phyloP scores from a whole-genome alignment of 73 alveolate genomes.

The Tetrahymena malaccensis region DNA sequence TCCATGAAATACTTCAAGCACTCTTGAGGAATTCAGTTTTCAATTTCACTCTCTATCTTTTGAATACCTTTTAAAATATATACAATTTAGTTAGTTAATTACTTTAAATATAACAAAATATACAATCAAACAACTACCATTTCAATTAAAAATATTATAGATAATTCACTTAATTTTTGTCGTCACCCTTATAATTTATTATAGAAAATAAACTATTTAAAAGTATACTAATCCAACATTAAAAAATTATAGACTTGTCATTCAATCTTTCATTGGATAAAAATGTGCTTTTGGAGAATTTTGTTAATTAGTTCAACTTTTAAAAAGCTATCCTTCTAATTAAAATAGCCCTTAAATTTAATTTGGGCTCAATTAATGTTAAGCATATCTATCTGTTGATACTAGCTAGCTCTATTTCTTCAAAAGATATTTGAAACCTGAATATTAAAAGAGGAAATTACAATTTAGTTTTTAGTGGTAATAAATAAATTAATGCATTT shows the following conservation, averaged over 20 bases:
- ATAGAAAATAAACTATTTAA: neutral
- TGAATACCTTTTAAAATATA: neutral
- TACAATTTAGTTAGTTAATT: neutral
- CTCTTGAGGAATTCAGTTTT: neutral
- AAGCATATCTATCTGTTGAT: neutral
- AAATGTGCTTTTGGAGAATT: no score
- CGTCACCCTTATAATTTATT: neutral
- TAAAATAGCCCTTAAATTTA: neutral
- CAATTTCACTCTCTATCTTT: neutral
- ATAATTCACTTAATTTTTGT: neutral
- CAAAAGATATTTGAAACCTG: neutral
- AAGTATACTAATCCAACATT: neutral
- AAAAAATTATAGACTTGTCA: no score
- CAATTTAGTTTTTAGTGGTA: no score
- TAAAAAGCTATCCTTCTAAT: neutral
- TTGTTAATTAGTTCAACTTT: no score
- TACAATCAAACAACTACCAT: neutral
- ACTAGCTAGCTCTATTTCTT: no score
- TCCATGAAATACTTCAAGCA: slow-evolving; percentile 64
- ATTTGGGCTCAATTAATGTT: neutral
- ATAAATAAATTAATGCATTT: no score
- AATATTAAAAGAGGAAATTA: no score
- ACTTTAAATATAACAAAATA: neutral
- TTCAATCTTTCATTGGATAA: no score
- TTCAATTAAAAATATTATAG: neutral